A percentile compares a stretch with the other conserved stretches of the same genome.
Evolutionary conservation across 2,329 filamentous ascomycete species (phyloP).

Genomic region (Kalmusia sp.): DNA sequence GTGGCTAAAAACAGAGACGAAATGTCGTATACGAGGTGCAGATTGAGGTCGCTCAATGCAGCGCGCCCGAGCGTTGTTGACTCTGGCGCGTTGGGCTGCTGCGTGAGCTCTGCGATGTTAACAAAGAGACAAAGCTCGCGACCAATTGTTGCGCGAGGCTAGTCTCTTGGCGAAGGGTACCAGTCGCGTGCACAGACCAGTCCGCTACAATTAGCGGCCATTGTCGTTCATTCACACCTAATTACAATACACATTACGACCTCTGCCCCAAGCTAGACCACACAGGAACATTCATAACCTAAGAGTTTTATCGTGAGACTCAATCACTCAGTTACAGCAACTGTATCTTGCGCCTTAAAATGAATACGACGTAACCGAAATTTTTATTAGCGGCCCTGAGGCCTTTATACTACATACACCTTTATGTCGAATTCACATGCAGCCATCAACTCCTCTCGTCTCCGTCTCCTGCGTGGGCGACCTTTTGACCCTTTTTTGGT

Average conservation of each 20-base stretch:
- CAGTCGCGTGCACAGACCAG: too few relatives aligned
- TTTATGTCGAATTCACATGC: background rate
- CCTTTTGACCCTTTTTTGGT: background rate
- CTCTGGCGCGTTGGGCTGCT: conserved; percentile 1
- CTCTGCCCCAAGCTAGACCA: too few relatives aligned
- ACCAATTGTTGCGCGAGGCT: too few relatives aligned
- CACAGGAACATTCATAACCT: too few relatives aligned
- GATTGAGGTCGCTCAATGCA: background rate
- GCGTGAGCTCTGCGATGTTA: background rate
- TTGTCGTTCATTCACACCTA: too few relatives aligned
- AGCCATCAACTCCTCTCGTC: background rate
- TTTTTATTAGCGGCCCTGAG: background rate
- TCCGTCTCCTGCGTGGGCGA: background rate
- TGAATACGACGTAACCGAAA: conserved; percentile 8
- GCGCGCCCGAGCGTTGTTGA: background rate
- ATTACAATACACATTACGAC: too few relatives aligned
- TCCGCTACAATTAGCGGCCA: too few relatives aligned
- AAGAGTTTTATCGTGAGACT: too few relatives aligned
- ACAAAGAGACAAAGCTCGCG: conserved; percentile 1
- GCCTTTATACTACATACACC: background rate
- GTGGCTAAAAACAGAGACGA: too few relatives aligned
- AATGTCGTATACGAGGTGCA: background rate
- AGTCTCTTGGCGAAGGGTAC: too few relatives aligned
- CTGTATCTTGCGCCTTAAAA: too few relatives aligned
- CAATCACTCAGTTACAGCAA: too few relatives aligned